Evolutionary conservation across 1,139 yeast species (phyloP), one percentile per base, ranked within the genome.

Genomic region (Kodamaea alishanica): DNA sequence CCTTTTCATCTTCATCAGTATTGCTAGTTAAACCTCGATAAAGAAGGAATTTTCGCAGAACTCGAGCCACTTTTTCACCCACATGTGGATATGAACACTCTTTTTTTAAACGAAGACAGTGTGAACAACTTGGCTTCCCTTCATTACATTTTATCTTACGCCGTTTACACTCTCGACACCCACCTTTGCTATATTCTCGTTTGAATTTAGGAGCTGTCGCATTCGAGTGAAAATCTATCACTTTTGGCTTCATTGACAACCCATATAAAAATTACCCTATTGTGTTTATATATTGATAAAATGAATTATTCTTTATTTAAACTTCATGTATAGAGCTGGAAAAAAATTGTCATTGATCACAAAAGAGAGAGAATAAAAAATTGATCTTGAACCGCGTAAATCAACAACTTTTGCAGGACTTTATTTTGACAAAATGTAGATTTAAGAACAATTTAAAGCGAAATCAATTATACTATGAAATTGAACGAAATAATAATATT

Each of bases 101-200:
- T 38, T 56, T 57, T 30, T 45, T 50, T 27, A 57, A 49, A 22
- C 61, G 46, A 8, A 50, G 48, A 41, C 61, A 57, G 33, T 54
- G 59, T 60, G 58, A 55, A 41, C 61, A 57, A 44, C 47, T 51
- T 8, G 53, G 53, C 28, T 52, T 52, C 11, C 54, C 57, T 34
- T 57, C 61, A 37, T 55, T 58, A 35, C 61, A 57, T 37, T 57
- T 57, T 47, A 57, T 57, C 35, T 57, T 57, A 22, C 61, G 51
- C 10, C 61, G 51, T 34, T 57, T 57, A 47, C 61, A 57, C 44
- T 57, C 61, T n/a, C 54, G 50, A 43, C 61, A 57, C 12, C 61
- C 61, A 8, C 52, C 56, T 36, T 55, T 56, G 47, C 50, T 48
- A 42, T 56, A 56, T 41, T 50, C 58, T 8, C 54, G 49, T 33